Base-by-base conservation (phyloP, 768 basidiomycete genomes). In the Jaapia argillacea region DNA sequence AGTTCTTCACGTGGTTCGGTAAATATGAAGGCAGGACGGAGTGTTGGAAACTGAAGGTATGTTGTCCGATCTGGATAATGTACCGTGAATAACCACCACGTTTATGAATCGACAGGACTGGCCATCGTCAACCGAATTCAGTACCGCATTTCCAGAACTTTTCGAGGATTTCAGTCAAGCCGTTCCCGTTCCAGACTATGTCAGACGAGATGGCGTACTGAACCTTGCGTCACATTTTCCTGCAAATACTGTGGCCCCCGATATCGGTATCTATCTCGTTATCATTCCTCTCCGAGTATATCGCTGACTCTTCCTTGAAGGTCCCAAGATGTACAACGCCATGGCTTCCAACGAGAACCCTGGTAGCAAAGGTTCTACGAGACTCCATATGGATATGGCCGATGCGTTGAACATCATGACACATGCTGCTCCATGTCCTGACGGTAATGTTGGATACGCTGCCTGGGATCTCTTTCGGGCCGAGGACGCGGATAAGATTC, bases 171-270 rank as follows among this genome's bases (percentile, higher is more conserved):
- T 94, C 57, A 78, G 73, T 48, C 62, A 72, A 13, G 81, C 82
- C 3, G 80, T 96, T 1, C 93, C 93, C 0, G 81, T 91, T 0
- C 90, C 90, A 1, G 82, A 83, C 57, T 92, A 86, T 58, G 87
- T 90, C n/a, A 71, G 91, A 41, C 77, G 86, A 25, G 91, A 98
- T 54, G 93, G 94, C 4, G 79, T 80, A 2, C 68, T 83, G 43
- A 97, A 98, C 50, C 71, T 98, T 24, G 84, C 87, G 4, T 84
- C 90, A 1, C 90, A 96, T 63, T 91, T 91, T 56, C 90, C 90
- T 1, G 62, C 66, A 10, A 88, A 88, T 51, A 77, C 80, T 0
- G 63, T 90, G 43, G 77, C 75, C 23, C 88, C 88, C 14, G 91
- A 91, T 56, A 70, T 91, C 10, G 81, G 85, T 86, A 53, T 38